Evolutionary conservation across 257 asterid genomes (phyloP), one percentile per base, ranked within the genome.

Genomic region (Solanum stenotomum): DNA sequence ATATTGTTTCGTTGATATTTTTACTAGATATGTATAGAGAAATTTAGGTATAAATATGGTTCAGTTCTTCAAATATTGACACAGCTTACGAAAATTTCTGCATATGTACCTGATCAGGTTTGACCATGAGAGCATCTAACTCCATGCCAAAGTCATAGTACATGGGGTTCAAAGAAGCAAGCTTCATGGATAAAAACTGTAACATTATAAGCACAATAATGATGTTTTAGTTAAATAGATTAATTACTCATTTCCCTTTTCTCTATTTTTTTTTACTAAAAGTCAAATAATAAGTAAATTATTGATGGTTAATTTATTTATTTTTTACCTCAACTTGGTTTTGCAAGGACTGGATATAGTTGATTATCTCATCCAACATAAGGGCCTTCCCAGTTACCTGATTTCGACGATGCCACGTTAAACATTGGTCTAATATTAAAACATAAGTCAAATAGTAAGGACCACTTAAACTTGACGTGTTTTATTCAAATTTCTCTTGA

Each of bases 331-430:
- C 98, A n/a, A 95, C 98, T 93, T 96, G 99, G 89, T 93, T 92
- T 91, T 95, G 98, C 79, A 96, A 93, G 76, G 98, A 96, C 72
- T 94, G 98, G 91, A 96, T 96, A 91, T 96, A 96, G 90, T 95
- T 94, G 88, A 96, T 96, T 35, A 96, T 95, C 89, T 96, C 96
- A 93, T 96, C 98, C 96, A 96, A 92, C 96, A 95, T 91, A 89
- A 92, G 96, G 95, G 98, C 98, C 96, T 96, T 96, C 42, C 98
- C 98, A 76, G 94, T 94, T 78, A 94, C 96, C 98, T 96, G 92
- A 89, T 84, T 59, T 86, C 93, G 92, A 72, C 65, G 89, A 89
- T 89, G 40, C 88, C 93, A 93, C 91, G 89, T 90, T 72, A 84
- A 78, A 59, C 44, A 23, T 63, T 10, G 70, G 70, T 63, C 29